Base-by-base conservation (phyloP, 2,329 filamentous ascomycete species). In the Alternaria gansuensis region DNA sequence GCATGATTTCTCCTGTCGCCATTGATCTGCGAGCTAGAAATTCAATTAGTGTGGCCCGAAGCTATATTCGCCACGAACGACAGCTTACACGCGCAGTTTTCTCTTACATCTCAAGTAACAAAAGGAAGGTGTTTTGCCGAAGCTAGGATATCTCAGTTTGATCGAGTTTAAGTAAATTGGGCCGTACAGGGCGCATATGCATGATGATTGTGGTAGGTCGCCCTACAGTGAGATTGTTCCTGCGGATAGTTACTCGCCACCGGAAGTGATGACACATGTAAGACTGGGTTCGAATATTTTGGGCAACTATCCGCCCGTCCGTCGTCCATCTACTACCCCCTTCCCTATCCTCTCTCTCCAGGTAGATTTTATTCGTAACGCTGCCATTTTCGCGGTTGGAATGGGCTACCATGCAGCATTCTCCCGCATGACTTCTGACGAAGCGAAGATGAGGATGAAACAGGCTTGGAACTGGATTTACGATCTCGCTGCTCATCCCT, bases 401-500 rank as follows among this genome's bases (percentile, higher is more conserved):
- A 13, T 23, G 10, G 43, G 28, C 6, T 46, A 23, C 11, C 11
- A 28, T 23, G 43, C 28, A 29, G 28, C 28, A 11, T 46, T 23
- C 17, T 33, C 4, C 17, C 5, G 7, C 26, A 46, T 46, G 43
- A 46, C 43, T 17, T 46, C 28, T 7, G 28, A 46, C 28, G 43
- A 14, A 13, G 29, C 29, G 5, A 46, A 33, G 7, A 46, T 46
- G 43, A 33, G 23, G 5, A 46, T 46, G 43, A 46, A 21, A 14
- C 43, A 28, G 3, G 29, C 28, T 21, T 46, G 43, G 43, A 23
- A 46, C 17, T 46, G 43, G 43, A 46, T 46, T 23, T 10, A 46
- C 17, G 43, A 46, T 5, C 17, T 46, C 33, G 17, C 43, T 46
- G 28, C 43, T 33, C 11, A 46, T 33, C 5, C 43, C 14, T 23